Conservation (phyloP, 306 rosid genomes). For the Quercus glauca region DNA sequence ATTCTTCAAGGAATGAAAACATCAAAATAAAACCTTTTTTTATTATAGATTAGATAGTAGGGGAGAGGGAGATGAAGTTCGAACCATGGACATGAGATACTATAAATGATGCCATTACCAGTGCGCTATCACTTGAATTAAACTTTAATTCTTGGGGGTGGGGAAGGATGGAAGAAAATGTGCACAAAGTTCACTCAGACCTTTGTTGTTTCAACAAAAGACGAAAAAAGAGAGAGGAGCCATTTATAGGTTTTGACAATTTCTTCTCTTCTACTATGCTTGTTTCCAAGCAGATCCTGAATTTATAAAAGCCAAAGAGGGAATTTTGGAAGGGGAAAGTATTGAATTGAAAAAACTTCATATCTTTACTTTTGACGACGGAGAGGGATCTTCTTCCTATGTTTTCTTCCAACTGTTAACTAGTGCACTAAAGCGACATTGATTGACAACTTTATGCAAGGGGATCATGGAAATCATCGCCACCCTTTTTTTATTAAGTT, state of each 20-base stretch:
- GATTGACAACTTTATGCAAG: neutral
- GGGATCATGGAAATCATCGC: conserved; percentile 8
- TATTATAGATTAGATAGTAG: no score
- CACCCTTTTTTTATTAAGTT: conserved; percentile 7
- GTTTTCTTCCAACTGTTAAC: neutral
- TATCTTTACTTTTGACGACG: neutral
- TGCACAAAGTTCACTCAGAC: neutral
- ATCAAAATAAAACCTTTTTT: neutral
- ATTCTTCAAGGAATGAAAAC: neutral
- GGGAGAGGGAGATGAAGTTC: neutral
- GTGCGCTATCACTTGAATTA: no score
- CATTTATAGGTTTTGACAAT: neutral
- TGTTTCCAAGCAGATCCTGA: neutral
- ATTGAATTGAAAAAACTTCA: neutral
- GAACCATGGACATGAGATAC: no score
- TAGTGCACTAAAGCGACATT: neutral
- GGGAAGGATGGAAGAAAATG: neutral
- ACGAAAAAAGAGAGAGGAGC: neutral
- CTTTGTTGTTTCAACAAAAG: neutral
- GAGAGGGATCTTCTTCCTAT: neutral
- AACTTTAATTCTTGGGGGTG: no score
- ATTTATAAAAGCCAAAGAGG: neutral
- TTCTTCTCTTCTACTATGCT: neutral
- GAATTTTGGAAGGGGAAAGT: neutral
- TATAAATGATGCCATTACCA: no score